Base-by-base conservation (phyloP, 495 filamentous ascomycete species). In the Clohesyomyces aquaticus region DNA sequence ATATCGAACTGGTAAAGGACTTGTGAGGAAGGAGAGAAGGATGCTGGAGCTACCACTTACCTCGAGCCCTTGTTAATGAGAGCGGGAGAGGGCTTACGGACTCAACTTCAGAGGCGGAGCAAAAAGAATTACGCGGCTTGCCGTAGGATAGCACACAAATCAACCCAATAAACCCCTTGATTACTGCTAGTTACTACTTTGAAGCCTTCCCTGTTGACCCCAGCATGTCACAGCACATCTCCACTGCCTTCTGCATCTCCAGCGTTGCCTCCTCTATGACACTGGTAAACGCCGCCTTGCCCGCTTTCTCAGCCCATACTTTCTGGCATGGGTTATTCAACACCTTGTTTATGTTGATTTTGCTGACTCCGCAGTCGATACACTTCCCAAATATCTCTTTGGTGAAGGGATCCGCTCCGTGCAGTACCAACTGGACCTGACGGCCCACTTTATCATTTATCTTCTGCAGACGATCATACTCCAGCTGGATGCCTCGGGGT, bases 311-410 rank as follows among this genome's bases (percentile, higher is more conserved):
- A 64, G 80, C 76, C 80, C 85, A 82, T 43, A 87, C 83, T 63
- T 79, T 74, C 43, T 83, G 80, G 72, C 87, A 92, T 72, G 83
- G 82, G 68, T 83, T 82, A 73, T 91, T 91, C 80, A 94, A 81
- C 47, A 88, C 84, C 76, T 91, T 88, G 73, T 94, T 93, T 61
- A 93, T 88, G 77, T 94, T 94, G 62, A 90, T 78, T 78, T 93
- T 91, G 42, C 82, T 82, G 55, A 93, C 86, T 1, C 90, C 89
- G 54, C 78, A 81, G 38, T 78, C 80, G 71, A 94, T 89, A 70
- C 81, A 79, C 50, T 77, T 70, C 61, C 90, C 89, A 35, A 88
- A 88, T 60, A 82, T 82, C 75, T 85, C 76, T 18, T 83, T 84
- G 22, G 50, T 54, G 70, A 91, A 92, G 0, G 86, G 85, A 71